These are phyloP conservation scores for Sporothrix phasma DNA, from an alignment of 2,329 filamentous ascomycete genomes.

Conservation along the genomic window DNA sequence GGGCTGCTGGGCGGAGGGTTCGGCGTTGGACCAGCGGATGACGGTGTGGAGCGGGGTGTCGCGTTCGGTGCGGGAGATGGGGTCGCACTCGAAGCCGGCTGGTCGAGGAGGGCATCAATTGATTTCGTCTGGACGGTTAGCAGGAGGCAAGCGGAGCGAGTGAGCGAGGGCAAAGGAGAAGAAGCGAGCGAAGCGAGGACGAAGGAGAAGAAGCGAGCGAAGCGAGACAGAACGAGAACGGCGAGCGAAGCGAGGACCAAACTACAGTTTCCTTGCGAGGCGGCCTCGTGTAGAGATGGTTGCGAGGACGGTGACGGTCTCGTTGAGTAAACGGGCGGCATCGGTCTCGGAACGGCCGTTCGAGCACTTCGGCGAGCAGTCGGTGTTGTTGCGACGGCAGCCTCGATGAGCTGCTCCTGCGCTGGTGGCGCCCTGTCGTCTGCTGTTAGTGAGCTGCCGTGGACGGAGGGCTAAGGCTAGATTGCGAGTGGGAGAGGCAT, in stretches of 20 bases:
- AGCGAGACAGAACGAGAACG: background rate
- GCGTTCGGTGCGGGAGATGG: constrained; percentile 56
- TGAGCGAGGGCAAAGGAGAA: background rate
- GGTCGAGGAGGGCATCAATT: constrained; percentile 75
- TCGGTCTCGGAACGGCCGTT: constrained; percentile 50
- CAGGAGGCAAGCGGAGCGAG: background rate
- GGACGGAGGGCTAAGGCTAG: background rate
- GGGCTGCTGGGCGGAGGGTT: constrained; percentile 52
- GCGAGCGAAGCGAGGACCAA: background rate
- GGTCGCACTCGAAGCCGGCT: constrained; percentile 78
- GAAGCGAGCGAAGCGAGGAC: background rate
- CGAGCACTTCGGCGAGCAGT: constrained; percentile 70
- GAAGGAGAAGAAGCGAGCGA: background rate
- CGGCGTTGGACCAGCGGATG: constrained; percentile 64
- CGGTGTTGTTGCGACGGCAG: constrained; percentile 88
- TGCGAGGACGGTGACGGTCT: constrained; percentile 73
- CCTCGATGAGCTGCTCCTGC: constrained; percentile 80
- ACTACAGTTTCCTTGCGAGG: constrained; percentile 76
- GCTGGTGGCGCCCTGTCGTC: constrained; percentile 66
- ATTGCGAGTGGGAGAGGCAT: background rate
- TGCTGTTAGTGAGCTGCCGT: constrained; percentile 12
- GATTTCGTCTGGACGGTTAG: constrained; percentile 51
- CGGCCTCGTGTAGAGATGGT: constrained; percentile 81
- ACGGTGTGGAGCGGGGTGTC: constrained; percentile 75
- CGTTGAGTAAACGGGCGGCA: constrained; percentile 72